Evolutionary conservation across 2,329 filamentous ascomycete genomes (phyloP).

Genomic region (Aureobasidium zeae): DNA sequence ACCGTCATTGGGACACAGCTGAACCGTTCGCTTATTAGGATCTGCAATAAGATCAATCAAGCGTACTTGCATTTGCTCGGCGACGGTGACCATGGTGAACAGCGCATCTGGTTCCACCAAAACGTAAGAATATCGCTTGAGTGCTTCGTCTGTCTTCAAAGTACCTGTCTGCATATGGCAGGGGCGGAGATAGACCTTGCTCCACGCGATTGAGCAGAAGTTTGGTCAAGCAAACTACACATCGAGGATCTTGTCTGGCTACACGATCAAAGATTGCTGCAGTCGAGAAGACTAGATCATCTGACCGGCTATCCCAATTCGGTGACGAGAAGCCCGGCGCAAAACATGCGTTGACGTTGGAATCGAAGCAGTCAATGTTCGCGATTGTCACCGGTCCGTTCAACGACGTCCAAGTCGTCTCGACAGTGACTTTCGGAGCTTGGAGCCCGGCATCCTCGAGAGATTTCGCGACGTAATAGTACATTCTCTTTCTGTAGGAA

Average conservation of each 20-base stretch:
- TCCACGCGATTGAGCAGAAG: constrained; percentile 31
- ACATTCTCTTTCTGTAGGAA: constrained; percentile 31
- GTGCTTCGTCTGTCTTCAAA: constrained; percentile 30
- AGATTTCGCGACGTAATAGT: constrained; percentile 30
- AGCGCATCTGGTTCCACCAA: constrained; percentile 34
- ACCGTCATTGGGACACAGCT: constrained; percentile 38
- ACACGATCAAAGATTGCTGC: constrained; percentile 34
- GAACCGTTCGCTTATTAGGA: constrained; percentile 29
- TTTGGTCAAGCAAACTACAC: constrained; percentile 37
- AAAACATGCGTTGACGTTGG: constrained; percentile 35
- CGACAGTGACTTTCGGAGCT: constrained; percentile 33
- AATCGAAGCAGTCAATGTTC: constrained; percentile 34
- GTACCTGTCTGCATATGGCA: constrained; percentile 29
- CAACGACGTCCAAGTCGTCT: constrained; percentile 36
- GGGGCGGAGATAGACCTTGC: constrained; percentile 31
- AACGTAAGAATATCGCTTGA: constrained; percentile 36
- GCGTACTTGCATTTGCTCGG: constrained; percentile 33
- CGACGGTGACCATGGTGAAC: constrained; percentile 38
- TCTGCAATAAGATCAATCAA: constrained; percentile 31
- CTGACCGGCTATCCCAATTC: constrained; percentile 28
- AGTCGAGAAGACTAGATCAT: constrained; percentile 32
- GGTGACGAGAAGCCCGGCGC: constrained; percentile 34
- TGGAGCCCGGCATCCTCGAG: constrained; percentile 33
- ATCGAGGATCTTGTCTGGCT: constrained; percentile 31
- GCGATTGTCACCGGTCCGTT: constrained; percentile 35